Base-by-base conservation (phyloP, 1,284 basidiomycete genomes). In the Moniliophthora roreri region DNA sequence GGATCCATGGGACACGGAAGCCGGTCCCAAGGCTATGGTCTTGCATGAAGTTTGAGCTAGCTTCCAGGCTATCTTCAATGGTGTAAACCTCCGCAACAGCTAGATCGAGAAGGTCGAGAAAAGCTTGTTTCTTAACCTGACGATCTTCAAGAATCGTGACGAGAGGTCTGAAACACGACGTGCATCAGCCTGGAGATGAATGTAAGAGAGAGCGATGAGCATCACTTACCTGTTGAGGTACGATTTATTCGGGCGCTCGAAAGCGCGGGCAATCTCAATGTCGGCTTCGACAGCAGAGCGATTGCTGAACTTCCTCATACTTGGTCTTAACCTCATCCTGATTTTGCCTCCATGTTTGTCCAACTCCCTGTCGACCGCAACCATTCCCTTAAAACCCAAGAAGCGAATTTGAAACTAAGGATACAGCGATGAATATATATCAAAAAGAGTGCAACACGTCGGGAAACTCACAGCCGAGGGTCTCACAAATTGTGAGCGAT, bases 301-400 rank as follows among this genome's bases (percentile, higher is more conserved):
- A 2, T 76, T 77, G 1, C 78, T 69, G 60, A 92, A 93, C 61
- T 93, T 93, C 48, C 76, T 76, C 89, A 92, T 91, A 0, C 85
- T 89, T 1, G 75, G 71, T 16, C 90, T 75, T 10, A 91, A 60
- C 21, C 80, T 72, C 79, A 93, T 84, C 5, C 71, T 70, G 45
- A 83, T 76, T 0, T 70, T 71, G 32, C 63, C 58, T 6, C 59
- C 52, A 34, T 62, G 55, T 36, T 69, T 66, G 51, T 74, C 70
- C 28, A 91, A 71, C 37, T 72, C 66, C 34, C 72, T 64, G 61
- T 92, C 87, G 15, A 91, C 74, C 18, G 74, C 77, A 0, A 92
- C 83, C 50, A 92, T 81, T 0, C 89, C 89, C 67, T 91, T 91
- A 66, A 78, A 89, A 49, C 89, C 89, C 23, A 90, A 67, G 62